Evolutionary conservation across 495 filamentous ascomycete genomes (phyloP), one percentile per base, ranked within the genome.

Genomic region (Letharia lupina): DNA sequence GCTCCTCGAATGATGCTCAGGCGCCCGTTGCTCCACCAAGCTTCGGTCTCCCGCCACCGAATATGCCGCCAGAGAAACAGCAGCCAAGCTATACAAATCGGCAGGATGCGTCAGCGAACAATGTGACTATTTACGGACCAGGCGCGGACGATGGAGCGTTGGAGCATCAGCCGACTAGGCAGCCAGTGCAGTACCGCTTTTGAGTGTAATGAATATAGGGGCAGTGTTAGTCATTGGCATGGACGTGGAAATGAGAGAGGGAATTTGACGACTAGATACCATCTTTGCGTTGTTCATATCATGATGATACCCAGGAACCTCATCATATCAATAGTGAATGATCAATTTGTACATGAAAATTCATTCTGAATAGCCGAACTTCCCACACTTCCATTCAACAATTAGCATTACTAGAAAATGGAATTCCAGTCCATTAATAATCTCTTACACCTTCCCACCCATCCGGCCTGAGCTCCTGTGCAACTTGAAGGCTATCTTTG

Each of bases 151-250:
- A 60, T 18, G 59, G 61, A 45, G 37, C 56, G 31, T 28, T 37
- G 23, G 59, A 65, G 31, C 54, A 37, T 64, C 48, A 63, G 60
- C 65, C 45, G 10, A 23, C 52, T 44, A 61, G 48, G 65, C 50
- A 62, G 61, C 31, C 48, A 23, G 68, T 61, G 47, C 67, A 61
- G 41, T 68, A 68, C 62, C 67, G 63, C 61, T 67, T 67, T 41
- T 67, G 40, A 60, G 10, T 7, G 31, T 37, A 20, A 57, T 18
- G 16, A 20, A 35, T 3, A 31, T 0, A 28, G 13, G n/a, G 11
- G 15, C 23, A 35, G 33, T 56, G 52, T 18, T 31, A 35, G 5
- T 56, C 52, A 56, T 28, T 35, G 31, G 12, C 15, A 18, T 18
- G 11, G 31, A 56, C 5, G 12, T 57, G 11, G 33, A 57, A 37